A percentile compares a stretch with the other conserved stretches of the same genome.
Conservation (phyloP, 208 protist genomes). For the Trypanosoma mega region DNA sequence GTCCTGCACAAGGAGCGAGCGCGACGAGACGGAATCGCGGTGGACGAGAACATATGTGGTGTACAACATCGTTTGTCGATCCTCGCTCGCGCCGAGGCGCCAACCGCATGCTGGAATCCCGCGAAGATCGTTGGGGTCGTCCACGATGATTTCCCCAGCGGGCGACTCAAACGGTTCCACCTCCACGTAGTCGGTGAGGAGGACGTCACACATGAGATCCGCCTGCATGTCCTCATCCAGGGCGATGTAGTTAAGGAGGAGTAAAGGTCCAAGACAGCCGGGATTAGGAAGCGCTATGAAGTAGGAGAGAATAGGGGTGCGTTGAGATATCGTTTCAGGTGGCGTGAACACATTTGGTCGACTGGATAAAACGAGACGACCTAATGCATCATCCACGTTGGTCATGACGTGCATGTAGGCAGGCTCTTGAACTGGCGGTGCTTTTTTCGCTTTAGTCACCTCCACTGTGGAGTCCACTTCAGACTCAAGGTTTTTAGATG, state of each 20-base stretch:
- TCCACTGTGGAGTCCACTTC: neutral
- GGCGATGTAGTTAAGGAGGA: slow-evolving; percentile 63
- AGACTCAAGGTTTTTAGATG: neutral
- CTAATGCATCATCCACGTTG: slow-evolving; percentile 65
- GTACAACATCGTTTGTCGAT: slow-evolving; percentile 59
- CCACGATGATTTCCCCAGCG: slow-evolving; percentile 46
- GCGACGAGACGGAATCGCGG: slow-evolving; percentile 22
- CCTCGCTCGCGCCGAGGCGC: slow-evolving; percentile 57
- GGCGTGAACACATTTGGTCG: slow-evolving; percentile 68
- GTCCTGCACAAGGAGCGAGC: slow-evolving; percentile 46
- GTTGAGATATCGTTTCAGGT: slow-evolving; percentile 32
- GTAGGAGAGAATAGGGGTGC: slow-evolving; percentile 42
- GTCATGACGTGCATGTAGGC: slow-evolving; percentile 47
- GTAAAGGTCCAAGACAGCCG: slow-evolving; percentile 53
- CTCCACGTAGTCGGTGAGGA: slow-evolving; percentile 70
- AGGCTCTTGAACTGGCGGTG: slow-evolving; percentile 36
- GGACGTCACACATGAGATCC: slow-evolving; percentile 76
- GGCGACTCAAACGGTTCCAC: slow-evolving; percentile 57
- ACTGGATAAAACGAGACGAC: slow-evolving; percentile 41
- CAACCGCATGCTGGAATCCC: slow-evolving; percentile 67
- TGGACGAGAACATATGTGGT: slow-evolving; percentile 64
- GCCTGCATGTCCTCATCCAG: slow-evolving; percentile 53
- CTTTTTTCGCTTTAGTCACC: neutral
- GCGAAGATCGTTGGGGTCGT: slow-evolving; percentile 31
- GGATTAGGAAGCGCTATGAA: slow-evolving; percentile 55